A percentile compares a stretch with the other conserved stretches of the same genome.
Conservation (phyloP, 257 asterid species). For the Solanum tacnaense region DNA sequence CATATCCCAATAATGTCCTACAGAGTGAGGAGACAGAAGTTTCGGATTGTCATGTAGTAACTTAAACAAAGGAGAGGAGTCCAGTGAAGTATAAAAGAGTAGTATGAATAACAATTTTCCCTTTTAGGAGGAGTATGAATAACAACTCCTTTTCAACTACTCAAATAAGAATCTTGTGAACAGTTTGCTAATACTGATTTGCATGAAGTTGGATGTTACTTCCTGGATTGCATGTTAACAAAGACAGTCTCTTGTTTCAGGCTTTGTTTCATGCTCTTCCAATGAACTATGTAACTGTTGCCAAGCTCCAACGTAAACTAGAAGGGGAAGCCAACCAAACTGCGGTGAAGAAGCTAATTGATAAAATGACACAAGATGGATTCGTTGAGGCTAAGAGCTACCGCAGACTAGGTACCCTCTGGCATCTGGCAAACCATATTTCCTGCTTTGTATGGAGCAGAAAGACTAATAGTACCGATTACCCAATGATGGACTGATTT, state of each 20-base stretch:
- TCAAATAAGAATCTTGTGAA: background rate
- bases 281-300: slow-evolving; percentile 49
- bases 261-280: slow-evolving; percentile 90
- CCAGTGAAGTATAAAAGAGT: background rate
- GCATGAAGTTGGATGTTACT: background rate
- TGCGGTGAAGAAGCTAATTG: slow-evolving; percentile 64
- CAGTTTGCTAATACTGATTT: background rate
- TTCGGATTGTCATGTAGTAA: background rate
- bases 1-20: background rate
- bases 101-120: background rate
- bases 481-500: background rate
- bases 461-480: background rate
- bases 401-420: slow-evolving; percentile 68
- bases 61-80: background rate
- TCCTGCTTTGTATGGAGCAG: background rate
- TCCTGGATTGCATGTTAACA: background rate
- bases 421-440: background rate
- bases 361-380: slow-evolving; percentile 82
- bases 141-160: background rate
- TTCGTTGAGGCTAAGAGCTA: slow-evolving; percentile 55
- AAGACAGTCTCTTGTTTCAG: slow-evolving; percentile 22
- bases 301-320: slow-evolving; percentile 72
- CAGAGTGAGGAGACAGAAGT: background rate
- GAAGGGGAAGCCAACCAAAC: slow-evolving; percentile 60
- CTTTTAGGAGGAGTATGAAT: background rate